phyloP scores from a whole-genome alignment of 2,329 filamentous ascomycete species.

The Cordyceps tenuipes region DNA sequence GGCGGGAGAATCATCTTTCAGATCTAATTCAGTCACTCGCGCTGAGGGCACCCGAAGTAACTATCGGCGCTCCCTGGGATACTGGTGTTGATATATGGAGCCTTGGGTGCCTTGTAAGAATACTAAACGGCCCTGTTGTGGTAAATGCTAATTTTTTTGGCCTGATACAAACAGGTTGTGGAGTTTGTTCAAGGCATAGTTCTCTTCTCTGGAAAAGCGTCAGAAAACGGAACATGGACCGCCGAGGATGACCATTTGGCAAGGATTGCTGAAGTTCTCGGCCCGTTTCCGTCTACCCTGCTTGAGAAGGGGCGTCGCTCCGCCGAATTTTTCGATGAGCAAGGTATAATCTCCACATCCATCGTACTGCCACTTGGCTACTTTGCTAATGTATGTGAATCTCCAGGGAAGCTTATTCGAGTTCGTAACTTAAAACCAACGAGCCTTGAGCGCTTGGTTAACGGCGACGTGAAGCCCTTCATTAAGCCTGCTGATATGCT shows the following conservation, averaged over 20 bases:
- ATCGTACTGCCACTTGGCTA: background rate
- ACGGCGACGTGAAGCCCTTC: background rate
- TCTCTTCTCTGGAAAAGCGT: background rate
- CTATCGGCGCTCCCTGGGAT: constrained; percentile 19
- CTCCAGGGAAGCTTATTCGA: background rate
- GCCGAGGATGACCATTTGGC: constrained; percentile 5
- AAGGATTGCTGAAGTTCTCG: background rate
- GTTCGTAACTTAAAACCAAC: background rate
- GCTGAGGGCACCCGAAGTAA: constrained; percentile 20
- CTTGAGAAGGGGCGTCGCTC: background rate
- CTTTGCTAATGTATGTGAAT: background rate
- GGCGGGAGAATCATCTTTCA: constrained; percentile 16
- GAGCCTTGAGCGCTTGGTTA: background rate
- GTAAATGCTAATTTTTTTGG: background rate
- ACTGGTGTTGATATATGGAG: constrained; percentile 18
- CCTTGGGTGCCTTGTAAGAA: constrained; percentile 13
- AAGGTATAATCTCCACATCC: background rate
- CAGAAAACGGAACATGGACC: background rate
- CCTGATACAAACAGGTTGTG: background rate
- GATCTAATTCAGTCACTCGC: constrained; percentile 18
- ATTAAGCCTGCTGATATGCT: background rate
- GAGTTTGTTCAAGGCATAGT: constrained; percentile 5
- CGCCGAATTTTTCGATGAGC: background rate
- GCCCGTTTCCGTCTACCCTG: background rate
- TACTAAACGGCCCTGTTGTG: background rate